Conservation (phyloP, 208 protist genomes). For the Trypanosoma melophagium region DNA sequence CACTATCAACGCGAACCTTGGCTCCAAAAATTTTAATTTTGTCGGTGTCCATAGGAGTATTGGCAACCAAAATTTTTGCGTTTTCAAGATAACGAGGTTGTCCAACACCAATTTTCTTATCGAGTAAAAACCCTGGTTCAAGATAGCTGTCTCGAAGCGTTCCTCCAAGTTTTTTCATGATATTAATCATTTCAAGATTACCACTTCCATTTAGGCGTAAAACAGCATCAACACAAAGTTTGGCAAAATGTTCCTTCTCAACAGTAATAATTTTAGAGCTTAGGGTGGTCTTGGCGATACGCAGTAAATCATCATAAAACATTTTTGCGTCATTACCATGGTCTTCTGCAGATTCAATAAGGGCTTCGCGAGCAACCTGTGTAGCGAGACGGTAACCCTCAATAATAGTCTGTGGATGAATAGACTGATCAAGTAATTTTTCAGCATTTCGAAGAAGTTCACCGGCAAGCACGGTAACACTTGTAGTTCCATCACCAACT, state of each 20-base stretch:
- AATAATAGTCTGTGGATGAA: conserved; percentile 99
- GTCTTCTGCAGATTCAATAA: conserved; percentile 77
- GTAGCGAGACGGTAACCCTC: conserved; percentile 90
- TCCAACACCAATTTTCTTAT: conserved; percentile 99
- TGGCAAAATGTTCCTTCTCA: conserved; percentile 98
- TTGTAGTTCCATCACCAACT: conserved; percentile 99
- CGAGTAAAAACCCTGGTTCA: conserved; percentile 98
- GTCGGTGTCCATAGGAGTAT: conserved; percentile 99
- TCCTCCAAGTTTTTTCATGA: conserved; percentile 99
- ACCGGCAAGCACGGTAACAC: conserved; percentile 98
- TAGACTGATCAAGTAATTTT: conserved; percentile 95
- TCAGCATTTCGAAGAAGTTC: conserved; percentile 99
- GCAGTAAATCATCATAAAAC: conserved; percentile 97
- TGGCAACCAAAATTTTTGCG: conserved; percentile 98
- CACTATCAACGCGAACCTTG: conserved; percentile 94
- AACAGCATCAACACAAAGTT: conserved; percentile 98
- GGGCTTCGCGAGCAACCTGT: conserved; percentile 80
- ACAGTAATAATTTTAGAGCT: conserved; percentile 98
- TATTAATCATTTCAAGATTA: conserved; percentile 98
- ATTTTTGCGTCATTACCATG: conserved; percentile 81
- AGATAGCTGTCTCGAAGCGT: conserved; percentile 98
- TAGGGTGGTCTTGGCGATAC: conserved; percentile 99
- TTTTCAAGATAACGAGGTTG: conserved; percentile 97
- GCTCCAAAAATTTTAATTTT: conserved; percentile 99
- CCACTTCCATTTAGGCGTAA: conserved; percentile 93